These are phyloP conservation scores for Adansonia madagascariensis DNA, from an alignment of 441 rosid species.

Conservation along the genomic window DNA sequence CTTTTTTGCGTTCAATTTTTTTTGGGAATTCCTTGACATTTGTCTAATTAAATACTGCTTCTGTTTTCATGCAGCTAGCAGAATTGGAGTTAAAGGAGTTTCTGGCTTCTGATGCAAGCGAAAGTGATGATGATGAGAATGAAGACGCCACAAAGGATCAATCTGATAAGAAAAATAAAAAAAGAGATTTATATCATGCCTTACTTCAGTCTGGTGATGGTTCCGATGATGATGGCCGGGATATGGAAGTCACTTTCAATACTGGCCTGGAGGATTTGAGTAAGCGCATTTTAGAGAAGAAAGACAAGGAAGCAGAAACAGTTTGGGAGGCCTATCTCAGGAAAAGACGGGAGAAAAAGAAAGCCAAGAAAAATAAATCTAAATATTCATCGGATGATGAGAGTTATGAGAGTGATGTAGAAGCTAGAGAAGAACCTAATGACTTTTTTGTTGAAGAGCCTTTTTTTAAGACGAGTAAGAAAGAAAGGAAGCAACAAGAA, in stretches of 20 bases:
- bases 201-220: slow-evolving; percentile 65
- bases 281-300: slow-evolving; percentile 72
- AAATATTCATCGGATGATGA: slow-evolving; percentile 63
- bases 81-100: slow-evolving; percentile 79
- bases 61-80: slow-evolving; percentile 57
- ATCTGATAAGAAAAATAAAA: slow-evolving; percentile 47
- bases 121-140: slow-evolving; percentile 51
- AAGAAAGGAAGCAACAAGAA: slow-evolving; percentile 34
- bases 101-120: slow-evolving; percentile 89
- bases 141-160: slow-evolving; percentile 39
- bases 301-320: slow-evolving; percentile 68
- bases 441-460: slow-evolving; percentile 79
- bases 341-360: slow-evolving; percentile 71
- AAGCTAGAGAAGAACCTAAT: slow-evolving; percentile 48
- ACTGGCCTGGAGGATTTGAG: slow-evolving; percentile 89
- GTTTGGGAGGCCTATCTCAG: slow-evolving; percentile 75
- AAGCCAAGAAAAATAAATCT: slow-evolving; percentile 58
- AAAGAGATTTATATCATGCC: slow-evolving; percentile 62
- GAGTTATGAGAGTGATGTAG: slow-evolving; percentile 45
- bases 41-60: background rate
- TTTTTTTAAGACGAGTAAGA: slow-evolving; percentile 46
- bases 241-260: slow-evolving; percentile 92
- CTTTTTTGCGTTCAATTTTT: background rate
- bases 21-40: background rate
- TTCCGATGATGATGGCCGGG: slow-evolving; percentile 66